These are phyloP conservation scores for Zanthoxylum bungeanum DNA, from an alignment of 345 rosid genomes.

Conservation along the genomic window DNA sequence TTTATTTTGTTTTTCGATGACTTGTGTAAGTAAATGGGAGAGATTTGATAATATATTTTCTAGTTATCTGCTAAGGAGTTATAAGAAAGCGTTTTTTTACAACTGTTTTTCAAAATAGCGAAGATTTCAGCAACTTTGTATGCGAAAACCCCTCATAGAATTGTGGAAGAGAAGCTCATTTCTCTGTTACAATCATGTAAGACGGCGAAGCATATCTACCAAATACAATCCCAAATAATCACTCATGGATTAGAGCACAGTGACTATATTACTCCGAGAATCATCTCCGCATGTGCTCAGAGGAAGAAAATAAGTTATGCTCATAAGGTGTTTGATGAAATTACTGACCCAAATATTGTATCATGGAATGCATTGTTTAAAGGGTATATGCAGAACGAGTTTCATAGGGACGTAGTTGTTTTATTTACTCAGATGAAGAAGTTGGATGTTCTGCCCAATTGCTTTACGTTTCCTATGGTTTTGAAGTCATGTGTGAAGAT, in stretches of 20 bases:
- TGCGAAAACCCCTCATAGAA: conserved; percentile 32
- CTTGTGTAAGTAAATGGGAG: no score
- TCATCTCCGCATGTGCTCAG: conserved; percentile 21
- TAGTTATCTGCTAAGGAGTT: no score
- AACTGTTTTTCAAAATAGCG: no score
- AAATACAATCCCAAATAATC: conserved; percentile 50
- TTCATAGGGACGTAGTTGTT: conserved; percentile 34
- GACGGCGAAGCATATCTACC: conserved; percentile 48
- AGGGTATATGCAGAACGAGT: conserved; percentile 41
- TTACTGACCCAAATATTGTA: no score
- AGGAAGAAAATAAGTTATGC: conserved; percentile 32
- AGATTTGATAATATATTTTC: no score
- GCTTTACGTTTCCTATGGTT: conserved; percentile 66
- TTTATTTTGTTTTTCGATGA: no score
- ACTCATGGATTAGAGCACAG: conserved; percentile 36
- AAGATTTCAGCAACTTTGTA: conserved; percentile 20
- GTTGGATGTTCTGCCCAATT: conserved; percentile 45
- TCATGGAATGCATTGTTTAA: no score
- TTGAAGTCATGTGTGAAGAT: conserved; percentile 56
- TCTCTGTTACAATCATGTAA: conserved; percentile 58
- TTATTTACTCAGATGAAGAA: conserved; percentile 50
- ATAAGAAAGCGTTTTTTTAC: no score
- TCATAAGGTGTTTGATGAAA: no score
- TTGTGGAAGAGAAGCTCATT: conserved; percentile 54
- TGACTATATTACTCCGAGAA: conserved; percentile 44